phyloP scores from a whole-genome alignment of 2,329 filamentous ascomycete genomes.

The Colletotrichum gloeosporioides region DNA sequence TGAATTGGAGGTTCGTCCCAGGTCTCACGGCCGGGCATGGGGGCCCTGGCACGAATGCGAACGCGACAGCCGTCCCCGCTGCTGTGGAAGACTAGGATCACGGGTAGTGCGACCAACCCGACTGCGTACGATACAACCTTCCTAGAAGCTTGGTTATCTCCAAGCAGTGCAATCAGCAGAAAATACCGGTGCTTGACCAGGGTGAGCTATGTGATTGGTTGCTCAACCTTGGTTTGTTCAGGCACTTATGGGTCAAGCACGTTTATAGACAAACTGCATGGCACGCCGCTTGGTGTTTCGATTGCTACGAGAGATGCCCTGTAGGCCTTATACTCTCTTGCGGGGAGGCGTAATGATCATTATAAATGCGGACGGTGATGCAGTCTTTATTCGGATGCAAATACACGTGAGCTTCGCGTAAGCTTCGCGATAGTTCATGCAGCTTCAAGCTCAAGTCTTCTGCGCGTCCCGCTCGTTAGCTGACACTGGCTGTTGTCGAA shows the following conservation, averaged over 20 bases:
- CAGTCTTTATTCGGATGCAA: no score
- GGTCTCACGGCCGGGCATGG: background rate
- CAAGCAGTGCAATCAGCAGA: background rate
- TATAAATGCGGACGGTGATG: no score
- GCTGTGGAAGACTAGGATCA: background rate
- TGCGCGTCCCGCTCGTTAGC: no score
- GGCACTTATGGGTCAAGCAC: background rate
- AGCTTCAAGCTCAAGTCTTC: no score
- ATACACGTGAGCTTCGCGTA: no score
- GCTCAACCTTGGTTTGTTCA: background rate
- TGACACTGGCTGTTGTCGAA: no score
- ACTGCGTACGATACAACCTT: background rate
- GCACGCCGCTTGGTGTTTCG: no score
- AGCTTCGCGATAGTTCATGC: no score
- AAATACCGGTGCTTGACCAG: background rate
- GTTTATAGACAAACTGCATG: background rate
- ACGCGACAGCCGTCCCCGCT: background rate
- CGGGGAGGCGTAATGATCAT: no score
- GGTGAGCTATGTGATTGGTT: background rate
- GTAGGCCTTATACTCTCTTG: no score
- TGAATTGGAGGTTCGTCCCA: background rate
- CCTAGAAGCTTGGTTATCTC: background rate
- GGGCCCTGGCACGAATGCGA: background rate
- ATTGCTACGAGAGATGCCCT: no score
- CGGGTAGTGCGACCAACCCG: rapidly evolving